Percentiles rank a stretch among this genome's conserved stretches.
Conservation (phyloP, 169 alveolate genomes). For the Cryptosporidium felis region DNA sequence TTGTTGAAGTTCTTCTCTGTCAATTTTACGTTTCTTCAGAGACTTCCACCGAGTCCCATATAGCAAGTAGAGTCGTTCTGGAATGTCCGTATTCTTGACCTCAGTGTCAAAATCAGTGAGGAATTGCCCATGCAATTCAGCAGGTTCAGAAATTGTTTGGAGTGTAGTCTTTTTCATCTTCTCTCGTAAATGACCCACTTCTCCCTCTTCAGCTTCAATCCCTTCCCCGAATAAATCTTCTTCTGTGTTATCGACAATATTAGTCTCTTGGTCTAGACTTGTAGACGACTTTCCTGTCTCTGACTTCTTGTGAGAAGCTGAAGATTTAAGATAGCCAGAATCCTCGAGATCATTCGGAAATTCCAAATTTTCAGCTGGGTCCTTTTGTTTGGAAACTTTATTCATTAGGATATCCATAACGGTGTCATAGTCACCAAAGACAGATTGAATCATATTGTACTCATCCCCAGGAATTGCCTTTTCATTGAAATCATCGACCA, state of each 20-base stretch:
- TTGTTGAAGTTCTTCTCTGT: constrained; percentile 16
- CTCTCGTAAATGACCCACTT: constrained; percentile 18
- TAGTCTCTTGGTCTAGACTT: not conserved
- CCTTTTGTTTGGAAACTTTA: constrained; percentile 10
- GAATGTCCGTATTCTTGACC: constrained; percentile 38
- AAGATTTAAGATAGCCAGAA: not conserved
- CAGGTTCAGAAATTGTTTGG: constrained; percentile 17
- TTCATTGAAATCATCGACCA: constrained; percentile 51
- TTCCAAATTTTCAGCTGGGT: not conserved
- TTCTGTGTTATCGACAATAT: not conserved
- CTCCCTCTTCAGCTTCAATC: constrained; percentile 14
- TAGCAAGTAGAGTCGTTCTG: constrained; percentile 52
- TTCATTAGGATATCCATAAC: constrained; percentile 63
- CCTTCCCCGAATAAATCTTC: constrained; percentile 3
- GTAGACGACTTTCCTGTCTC: not conserved
- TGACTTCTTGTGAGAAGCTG: not conserved
- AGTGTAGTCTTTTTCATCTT: constrained; percentile 24
- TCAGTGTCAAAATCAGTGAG: constrained; percentile 61
- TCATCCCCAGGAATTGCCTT: constrained; percentile 16
- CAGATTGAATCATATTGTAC: constrained; percentile 58
- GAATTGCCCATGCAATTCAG: constrained; percentile 24
- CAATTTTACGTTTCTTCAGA: not conserved
- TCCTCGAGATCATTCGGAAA: not conserved
- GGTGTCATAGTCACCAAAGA: constrained; percentile 65
- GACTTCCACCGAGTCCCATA: constrained; percentile 50